These are phyloP conservation scores for Chlorella sp. DNA, from an alignment of 139 green algal species.

Conservation along the genomic window DNA sequence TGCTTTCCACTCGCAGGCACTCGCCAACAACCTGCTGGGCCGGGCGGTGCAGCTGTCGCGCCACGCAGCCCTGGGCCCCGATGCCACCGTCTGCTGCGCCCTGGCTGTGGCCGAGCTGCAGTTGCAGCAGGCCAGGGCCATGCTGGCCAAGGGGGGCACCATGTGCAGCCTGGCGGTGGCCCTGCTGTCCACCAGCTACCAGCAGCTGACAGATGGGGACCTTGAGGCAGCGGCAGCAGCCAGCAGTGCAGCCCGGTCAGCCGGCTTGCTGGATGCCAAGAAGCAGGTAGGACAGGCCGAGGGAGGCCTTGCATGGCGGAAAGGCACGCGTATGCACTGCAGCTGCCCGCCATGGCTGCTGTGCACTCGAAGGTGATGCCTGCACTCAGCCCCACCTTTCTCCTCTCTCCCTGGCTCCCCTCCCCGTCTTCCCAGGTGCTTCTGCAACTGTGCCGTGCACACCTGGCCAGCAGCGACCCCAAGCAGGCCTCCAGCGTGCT, in stretches of 20 bases:
- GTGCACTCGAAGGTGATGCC: too few relatives aligned
- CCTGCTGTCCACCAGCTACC: constrained; percentile 2
- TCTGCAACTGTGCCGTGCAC: constrained; percentile 21
- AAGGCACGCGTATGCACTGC: too few relatives aligned
- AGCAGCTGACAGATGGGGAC: constrained; percentile 1
- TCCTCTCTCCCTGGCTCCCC: too few relatives aligned
- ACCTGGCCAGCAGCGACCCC: constrained; percentile 24
- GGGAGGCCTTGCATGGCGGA: too few relatives aligned
- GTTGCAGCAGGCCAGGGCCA: constrained; percentile 14
- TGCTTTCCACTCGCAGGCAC: neutral
- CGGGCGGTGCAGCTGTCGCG: constrained; percentile 24
- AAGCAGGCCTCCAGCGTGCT: constrained; percentile 4
- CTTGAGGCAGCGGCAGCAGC: neutral
- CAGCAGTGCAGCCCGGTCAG: neutral
- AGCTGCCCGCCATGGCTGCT: too few relatives aligned
- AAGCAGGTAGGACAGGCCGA: constrained; percentile 13
- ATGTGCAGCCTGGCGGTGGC: constrained; percentile 5
- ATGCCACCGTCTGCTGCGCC: constrained; percentile 11
- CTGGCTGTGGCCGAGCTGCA: constrained; percentile 31
- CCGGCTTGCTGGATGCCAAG: neutral
- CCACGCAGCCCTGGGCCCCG: constrained; percentile 6
- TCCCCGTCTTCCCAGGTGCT: constrained; percentile 5
- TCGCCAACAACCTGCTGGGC: constrained; percentile 38
- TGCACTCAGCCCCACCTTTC: too few relatives aligned
- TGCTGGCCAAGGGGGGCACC: constrained; percentile 3